Evolutionary conservation across 1,284 basidiomycete species (phyloP).

Genomic region (Heterobasidion annosum): DNA sequence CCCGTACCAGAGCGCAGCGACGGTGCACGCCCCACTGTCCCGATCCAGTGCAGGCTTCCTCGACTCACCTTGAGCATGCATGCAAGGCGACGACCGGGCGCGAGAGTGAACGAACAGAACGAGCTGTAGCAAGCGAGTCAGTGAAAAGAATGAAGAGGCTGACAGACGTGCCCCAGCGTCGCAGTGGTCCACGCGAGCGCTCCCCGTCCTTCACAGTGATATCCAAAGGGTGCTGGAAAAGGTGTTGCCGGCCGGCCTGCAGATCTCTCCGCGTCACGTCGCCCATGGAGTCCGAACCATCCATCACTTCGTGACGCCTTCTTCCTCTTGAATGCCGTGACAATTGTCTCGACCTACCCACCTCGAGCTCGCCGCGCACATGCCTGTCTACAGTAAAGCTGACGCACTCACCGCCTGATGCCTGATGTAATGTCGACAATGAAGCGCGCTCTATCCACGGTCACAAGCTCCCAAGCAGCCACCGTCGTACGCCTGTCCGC

Average conservation of each 20-base stretch:
- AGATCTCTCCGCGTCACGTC: not conserved
- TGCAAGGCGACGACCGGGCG: not conserved
- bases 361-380: no score
- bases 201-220: slow-evolving; percentile 3
- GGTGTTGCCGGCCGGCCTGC: not conserved
- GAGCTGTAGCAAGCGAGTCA: not conserved
- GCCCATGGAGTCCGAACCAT: not conserved
- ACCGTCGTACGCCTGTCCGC: no score
- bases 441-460: no score
- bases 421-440: no score
- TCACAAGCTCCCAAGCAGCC: no score
- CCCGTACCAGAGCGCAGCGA: not conserved
- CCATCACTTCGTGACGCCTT: not conserved
- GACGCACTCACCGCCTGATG: no score
- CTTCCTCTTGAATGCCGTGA: not conserved
- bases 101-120: no score
- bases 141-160: not conserved
- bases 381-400: no score
- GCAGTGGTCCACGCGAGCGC: slow-evolving; percentile 3
- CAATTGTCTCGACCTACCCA: no score
- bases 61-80: not conserved
- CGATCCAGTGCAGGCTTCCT: not conserved
- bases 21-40: not conserved
- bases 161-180: not conserved
- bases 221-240: slow-evolving; percentile 1